Evolutionary conservation across 345 rosid genomes (phyloP).

Genomic region (Barbarea vulgaris): DNA sequence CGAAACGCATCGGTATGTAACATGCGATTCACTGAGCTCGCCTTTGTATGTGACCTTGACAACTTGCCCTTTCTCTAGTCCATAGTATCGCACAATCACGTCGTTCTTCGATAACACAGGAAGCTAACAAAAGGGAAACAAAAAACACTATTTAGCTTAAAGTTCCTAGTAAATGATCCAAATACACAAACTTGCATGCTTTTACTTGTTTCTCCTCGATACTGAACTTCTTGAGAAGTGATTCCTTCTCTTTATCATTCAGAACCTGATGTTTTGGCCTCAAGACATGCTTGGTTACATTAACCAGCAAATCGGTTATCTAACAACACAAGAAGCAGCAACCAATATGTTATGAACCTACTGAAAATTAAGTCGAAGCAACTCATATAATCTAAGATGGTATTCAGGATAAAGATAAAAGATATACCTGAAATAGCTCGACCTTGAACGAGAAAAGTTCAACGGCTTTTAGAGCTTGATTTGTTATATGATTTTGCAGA

Average conservation of each 20-base stretch:
- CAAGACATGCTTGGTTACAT: constrained; percentile 83
- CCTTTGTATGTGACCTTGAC: constrained; percentile 57
- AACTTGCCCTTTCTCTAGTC: constrained; percentile 74
- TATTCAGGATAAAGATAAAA: background rate
- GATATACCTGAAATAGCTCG: constrained; percentile 80
- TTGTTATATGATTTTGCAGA: constrained; percentile 67
- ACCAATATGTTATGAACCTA: constrained; percentile 4
- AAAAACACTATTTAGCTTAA: background rate
- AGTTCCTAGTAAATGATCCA: constrained; percentile 5
- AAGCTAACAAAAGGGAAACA: constrained; percentile 44
- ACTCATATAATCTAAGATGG: background rate
- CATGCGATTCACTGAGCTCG: constrained; percentile 47
- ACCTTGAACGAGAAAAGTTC: constrained; percentile 75
- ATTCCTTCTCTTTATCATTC: constrained; percentile 61
- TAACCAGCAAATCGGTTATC: constrained; percentile 71
- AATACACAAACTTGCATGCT: background rate
- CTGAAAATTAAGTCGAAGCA: background rate
- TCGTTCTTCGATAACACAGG: constrained; percentile 61
- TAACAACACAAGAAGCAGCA: constrained; percentile 26
- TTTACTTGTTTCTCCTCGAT: constrained; percentile 81
- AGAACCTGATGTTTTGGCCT: constrained; percentile 71
- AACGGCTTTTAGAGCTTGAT: constrained; percentile 69
- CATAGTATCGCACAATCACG: constrained; percentile 61
- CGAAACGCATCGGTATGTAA: constrained; percentile 59
- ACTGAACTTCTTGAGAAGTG: constrained; percentile 61